Base-by-base conservation (phyloP, 2,329 filamentous ascomycete species). In the Apiospora phragmitis region DNA sequence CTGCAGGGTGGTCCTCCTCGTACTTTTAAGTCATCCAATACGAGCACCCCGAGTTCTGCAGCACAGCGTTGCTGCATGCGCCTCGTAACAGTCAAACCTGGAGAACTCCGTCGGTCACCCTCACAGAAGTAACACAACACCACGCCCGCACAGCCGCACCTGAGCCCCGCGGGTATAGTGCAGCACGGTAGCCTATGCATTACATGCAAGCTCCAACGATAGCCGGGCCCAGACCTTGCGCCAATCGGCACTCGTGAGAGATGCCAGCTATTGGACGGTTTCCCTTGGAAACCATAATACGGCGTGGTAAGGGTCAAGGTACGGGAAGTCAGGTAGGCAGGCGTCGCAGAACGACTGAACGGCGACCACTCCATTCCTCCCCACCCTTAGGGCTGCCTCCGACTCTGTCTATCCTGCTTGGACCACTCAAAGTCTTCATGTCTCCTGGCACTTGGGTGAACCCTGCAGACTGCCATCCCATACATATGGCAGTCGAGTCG, bases 41-140 rank as follows among this genome's bases (percentile, higher is more conserved):
- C 55, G 55, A 62, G 55, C 8, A n/a, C 55, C 55, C 32, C 29
- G 51, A 24, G 21, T n/a, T 62, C 32, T 62, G 29, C 55, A 38
- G 55, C 32, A 29, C 4, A 21, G 55, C 32, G 55, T 62, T n/a
- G 35, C 21, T 38, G 32, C 55, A 62, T 62, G 55, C 55, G 32
- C 55, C 55, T 32, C 55, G 55, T 62, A 62, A 38, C 55, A n/a
- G 32, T 29, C 55, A 38, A 38, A n/a, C 32, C n/a, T 38, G 55
- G 29, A 62, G 55, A 62, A 38, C 24, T 62, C 55, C 55, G 55
- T 62, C 55, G 55, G 55, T 38, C 55, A 62, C 51, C 21, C 51
- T 59, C 21, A 59, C 51, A 59, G 14, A 59, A 3, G 16, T 59
- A 35, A 59, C 51, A 59, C 26, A 59, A 3, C 26, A 51, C 14